Percentiles rank a stretch among this genome's conserved stretches.
These are phyloP conservation scores for Plasmodium yoelii DNA, from an alignment of 169 alveolate genomes.

Conservation along the genomic window DNA sequence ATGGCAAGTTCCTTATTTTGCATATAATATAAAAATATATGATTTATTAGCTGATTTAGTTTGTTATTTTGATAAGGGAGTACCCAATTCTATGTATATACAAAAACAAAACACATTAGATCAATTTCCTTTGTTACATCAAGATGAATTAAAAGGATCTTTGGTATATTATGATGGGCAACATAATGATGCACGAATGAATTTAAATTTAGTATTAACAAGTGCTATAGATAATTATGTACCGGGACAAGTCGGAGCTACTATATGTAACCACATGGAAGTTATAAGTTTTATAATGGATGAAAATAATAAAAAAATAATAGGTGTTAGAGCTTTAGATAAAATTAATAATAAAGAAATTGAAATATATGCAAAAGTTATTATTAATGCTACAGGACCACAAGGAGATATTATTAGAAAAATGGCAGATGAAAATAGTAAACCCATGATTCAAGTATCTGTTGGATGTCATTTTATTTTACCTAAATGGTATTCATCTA, in stretches of 20 bases:
- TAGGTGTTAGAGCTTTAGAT: slow-evolving; percentile 90
- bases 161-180: slow-evolving; percentile 93
- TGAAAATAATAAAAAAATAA: slow-evolving; percentile 83
- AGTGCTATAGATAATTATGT: slow-evolving; percentile 89
- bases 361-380: slow-evolving; percentile 88
- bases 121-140: slow-evolving; percentile 82
- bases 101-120: slow-evolving; percentile 80
- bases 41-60: slow-evolving; percentile 90
- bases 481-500: slow-evolving; percentile 86
- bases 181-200: slow-evolving; percentile 93
- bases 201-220: slow-evolving; percentile 89
- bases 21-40: slow-evolving; percentile 90
- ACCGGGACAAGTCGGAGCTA: slow-evolving; percentile 90
- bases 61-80: slow-evolving; percentile 87
- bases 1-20: slow-evolving; percentile 91
- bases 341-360: slow-evolving; percentile 85
- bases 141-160: slow-evolving; percentile 85
- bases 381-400: slow-evolving; percentile 94
- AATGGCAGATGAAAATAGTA: slow-evolving; percentile 78
- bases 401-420: slow-evolving; percentile 86
- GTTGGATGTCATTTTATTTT: slow-evolving; percentile 90
- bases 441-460: slow-evolving; percentile 53
- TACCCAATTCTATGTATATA: slow-evolving; percentile 85
- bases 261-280: slow-evolving; percentile 91
- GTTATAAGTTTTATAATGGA: slow-evolving; percentile 86